Conservation (phyloP, 1,139 yeast species). For the Debaryomycetaceae sp. region DNA sequence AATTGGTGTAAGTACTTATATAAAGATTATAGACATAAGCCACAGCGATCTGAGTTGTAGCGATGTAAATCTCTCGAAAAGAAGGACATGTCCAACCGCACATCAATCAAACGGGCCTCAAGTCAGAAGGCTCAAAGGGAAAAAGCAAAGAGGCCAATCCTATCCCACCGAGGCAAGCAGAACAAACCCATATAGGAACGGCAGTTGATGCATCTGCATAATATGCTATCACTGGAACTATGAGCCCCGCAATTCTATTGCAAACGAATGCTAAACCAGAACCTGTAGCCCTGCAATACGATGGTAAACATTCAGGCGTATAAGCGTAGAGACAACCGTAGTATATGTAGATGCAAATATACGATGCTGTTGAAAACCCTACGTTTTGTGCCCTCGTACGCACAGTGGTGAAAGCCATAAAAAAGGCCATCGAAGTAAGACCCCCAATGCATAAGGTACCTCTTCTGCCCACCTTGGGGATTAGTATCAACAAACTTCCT, state of each 20-base stretch:
- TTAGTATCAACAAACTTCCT: conserved; percentile 20
- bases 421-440: conserved; percentile 27
- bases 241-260: conserved; percentile 26
- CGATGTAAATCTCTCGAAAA: background rate
- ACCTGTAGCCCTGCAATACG: conserved; percentile 34
- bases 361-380: conserved; percentile 28
- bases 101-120: background rate
- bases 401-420: conserved; percentile 33
- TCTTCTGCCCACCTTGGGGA: conserved; percentile 29
- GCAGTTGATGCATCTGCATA: conserved; percentile 24
- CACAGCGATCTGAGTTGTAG: no score
- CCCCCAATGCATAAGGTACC: conserved; percentile 35
- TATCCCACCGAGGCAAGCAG: conserved; percentile 27
- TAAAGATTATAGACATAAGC: no score
- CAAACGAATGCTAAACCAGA: conserved; percentile 28
- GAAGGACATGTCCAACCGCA: background rate
- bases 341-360: conserved; percentile 28
- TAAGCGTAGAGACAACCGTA: conserved; percentile 32
- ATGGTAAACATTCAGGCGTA: conserved; percentile 34
- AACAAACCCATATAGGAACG: conserved; percentile 35
- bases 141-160: conserved; percentile 27
- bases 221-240: conserved; percentile 30
- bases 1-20: no score
- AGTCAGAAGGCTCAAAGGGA: conserved; percentile 28
- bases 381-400: conserved; percentile 25